Conservation (phyloP, 1,139 yeast genomes). For the Suhomyces bribrorum region DNA sequence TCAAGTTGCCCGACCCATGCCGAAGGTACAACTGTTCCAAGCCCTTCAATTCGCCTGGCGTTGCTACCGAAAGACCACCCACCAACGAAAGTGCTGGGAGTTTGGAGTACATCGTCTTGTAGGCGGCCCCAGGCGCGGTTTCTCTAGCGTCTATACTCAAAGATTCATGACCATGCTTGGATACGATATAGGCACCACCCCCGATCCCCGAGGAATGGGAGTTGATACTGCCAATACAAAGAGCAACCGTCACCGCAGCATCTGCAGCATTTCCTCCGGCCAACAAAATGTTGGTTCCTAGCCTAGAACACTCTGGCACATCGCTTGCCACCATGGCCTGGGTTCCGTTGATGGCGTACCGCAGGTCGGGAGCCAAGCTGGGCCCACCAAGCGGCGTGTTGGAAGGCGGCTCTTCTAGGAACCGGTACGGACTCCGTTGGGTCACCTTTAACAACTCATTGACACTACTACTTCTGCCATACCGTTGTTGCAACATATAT, state of each 20-base stretch:
- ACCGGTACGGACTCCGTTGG: background rate
- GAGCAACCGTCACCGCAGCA: constrained; percentile 84
- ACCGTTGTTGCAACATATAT: too few species aligned
- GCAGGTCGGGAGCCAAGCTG: constrained; percentile 31
- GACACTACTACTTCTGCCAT: too few species aligned
- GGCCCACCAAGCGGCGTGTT: constrained; percentile 37
- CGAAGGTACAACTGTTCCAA: constrained; percentile 56
- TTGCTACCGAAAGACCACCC: constrained; percentile 84
- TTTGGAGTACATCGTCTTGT: constrained; percentile 64
- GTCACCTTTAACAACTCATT: background rate
- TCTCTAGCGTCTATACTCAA: constrained; percentile 86
- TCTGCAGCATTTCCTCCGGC: constrained; percentile 85
- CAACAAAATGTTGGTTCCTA: constrained; percentile 63
- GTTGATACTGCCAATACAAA: constrained; percentile 84
- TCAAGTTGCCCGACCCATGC: constrained; percentile 70
- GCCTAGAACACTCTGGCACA: constrained; percentile 64
- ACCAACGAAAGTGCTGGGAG: constrained; percentile 50
- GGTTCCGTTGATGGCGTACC: constrained; percentile 31
- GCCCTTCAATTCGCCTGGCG: constrained; percentile 91
- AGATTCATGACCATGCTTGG: constrained; percentile 48
- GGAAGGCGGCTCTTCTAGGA: constrained; percentile 25
- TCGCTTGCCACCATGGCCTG: constrained; percentile 79
- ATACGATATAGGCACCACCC: constrained; percentile 81
- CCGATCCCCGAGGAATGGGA: constrained; percentile 90
- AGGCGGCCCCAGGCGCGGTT: constrained; percentile 69